Evolutionary conservation across 2,329 filamentous ascomycete species (phyloP).

Genomic region (Xylaria sp.): DNA sequence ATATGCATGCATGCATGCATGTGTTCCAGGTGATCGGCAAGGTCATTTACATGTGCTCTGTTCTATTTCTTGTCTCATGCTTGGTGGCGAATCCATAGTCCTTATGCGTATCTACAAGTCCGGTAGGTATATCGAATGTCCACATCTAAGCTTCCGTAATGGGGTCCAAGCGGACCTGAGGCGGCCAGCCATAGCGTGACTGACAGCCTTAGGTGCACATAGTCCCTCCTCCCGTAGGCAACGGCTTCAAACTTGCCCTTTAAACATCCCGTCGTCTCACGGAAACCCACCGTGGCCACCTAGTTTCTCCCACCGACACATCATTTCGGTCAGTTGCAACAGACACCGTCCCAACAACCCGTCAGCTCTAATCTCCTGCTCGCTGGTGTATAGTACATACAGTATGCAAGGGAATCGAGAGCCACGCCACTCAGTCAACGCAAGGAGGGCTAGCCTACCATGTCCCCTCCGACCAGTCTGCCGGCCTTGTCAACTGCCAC

Average conservation of each 20-base stretch:
- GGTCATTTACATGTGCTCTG: not conserved
- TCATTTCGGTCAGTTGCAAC: not conserved
- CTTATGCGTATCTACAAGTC: not conserved
- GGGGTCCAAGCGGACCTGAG: constrained; percentile 6
- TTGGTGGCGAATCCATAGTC: not conserved
- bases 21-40: not conserved
- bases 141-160: not conserved
- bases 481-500: constrained; percentile 12
- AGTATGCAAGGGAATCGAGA: not conserved
- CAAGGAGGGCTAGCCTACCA: not conserved
- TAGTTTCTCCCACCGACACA: not conserved
- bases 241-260: constrained; percentile 10
- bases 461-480: not conserved
- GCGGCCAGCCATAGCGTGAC: constrained; percentile 2
- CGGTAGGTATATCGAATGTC: not conserved
- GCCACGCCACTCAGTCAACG: not conserved
- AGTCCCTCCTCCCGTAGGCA: not conserved
- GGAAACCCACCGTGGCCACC: not conserved
- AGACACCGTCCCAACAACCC: not conserved
- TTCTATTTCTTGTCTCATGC: not conserved
- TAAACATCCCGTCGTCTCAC: not conserved
- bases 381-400: not conserved
- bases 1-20: not conserved
- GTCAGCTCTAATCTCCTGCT: not conserved
- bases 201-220: not conserved